Evolutionary conservation across 305 asterid species (phyloP).

Genomic region (Solanum hybrid): DNA sequence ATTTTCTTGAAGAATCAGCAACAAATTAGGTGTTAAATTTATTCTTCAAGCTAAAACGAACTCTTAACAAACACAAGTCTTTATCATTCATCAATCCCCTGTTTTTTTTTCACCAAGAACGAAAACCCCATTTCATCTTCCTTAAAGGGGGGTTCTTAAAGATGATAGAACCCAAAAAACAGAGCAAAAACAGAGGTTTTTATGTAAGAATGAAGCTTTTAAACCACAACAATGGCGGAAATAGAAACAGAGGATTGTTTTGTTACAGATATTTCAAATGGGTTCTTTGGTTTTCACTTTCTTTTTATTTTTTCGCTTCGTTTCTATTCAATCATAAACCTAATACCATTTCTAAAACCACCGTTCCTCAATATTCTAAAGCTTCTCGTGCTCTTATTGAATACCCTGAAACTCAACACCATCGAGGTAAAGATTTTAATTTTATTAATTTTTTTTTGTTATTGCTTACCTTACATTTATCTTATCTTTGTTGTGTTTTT

Average conservation of each 20-base stretch:
- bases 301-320: conserved; percentile 46
- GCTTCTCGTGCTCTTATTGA: conserved; percentile 60
- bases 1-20: background rate
- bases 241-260: conserved; percentile 11
- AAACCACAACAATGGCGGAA: conserved; percentile 17
- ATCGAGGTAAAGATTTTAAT: conserved; percentile 11
- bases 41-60: conserved; percentile 39
- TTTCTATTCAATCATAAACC: conserved; percentile 39
- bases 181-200: conserved; percentile 33
- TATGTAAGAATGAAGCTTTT: conserved; percentile 52
- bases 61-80: conserved; percentile 40
- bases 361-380: conserved; percentile 25
- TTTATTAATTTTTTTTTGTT: background rate
- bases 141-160: background rate
- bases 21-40: conserved; percentile 1
- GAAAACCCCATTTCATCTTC: conserved; percentile 42
- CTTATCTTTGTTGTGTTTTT: background rate
- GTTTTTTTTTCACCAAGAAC: background rate
- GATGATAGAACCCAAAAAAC: conserved; percentile 25
- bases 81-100: background rate
- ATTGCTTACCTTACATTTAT: background rate
- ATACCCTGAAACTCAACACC: conserved; percentile 3
- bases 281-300: conserved; percentile 53
- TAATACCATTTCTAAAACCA: conserved; percentile 26
- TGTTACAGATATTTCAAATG: conserved; percentile 54